These are phyloP conservation scores for Fagus sylvatica DNA, from an alignment of 306 rosid species.

Conservation along the genomic window DNA sequence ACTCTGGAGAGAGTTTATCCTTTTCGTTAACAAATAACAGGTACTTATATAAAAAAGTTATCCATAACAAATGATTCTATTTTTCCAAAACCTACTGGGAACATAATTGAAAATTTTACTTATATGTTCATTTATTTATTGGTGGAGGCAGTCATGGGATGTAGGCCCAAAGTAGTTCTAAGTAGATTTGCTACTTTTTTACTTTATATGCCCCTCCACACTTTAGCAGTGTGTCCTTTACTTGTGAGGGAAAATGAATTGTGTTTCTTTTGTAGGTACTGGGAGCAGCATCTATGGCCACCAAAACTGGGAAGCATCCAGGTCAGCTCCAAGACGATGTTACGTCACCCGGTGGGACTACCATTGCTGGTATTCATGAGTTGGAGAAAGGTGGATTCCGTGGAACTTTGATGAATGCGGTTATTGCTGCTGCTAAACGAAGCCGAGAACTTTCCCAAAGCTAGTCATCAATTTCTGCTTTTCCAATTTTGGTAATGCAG, in stretches of 20 bases:
- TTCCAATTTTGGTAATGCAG: not conserved
- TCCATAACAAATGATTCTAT: too few relatives aligned
- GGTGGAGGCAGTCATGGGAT: not conserved
- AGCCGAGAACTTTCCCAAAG: conserved; percentile 62
- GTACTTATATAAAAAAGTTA: too few relatives aligned
- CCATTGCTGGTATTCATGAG: conserved; percentile 84
- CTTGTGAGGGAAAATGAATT: not conserved
- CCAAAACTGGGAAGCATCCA: conserved; percentile 65
- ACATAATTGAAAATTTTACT: too few relatives aligned
- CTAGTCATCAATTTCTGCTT: conserved; percentile 6
- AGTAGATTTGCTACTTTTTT: not conserved
- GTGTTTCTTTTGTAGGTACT: conserved; percentile 51
- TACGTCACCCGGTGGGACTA: conserved; percentile 87
- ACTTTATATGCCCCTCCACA: conserved; percentile 5
- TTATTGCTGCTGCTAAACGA: conserved; percentile 75
- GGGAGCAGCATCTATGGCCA: conserved; percentile 87
- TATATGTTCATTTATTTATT: not conserved
- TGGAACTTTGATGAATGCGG: conserved; percentile 88
- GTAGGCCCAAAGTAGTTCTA: not conserved
- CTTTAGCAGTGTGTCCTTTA: not conserved
- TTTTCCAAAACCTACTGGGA: too few relatives aligned
- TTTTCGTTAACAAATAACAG: too few relatives aligned
- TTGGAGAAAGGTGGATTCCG: conserved; percentile 92
- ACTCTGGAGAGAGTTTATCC: too few relatives aligned
- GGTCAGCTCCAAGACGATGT: conserved; percentile 90